These are phyloP conservation scores for Peronosclerospora sorghi DNA, from an alignment of 352 stramenopile species.

Conservation along the genomic window DNA sequence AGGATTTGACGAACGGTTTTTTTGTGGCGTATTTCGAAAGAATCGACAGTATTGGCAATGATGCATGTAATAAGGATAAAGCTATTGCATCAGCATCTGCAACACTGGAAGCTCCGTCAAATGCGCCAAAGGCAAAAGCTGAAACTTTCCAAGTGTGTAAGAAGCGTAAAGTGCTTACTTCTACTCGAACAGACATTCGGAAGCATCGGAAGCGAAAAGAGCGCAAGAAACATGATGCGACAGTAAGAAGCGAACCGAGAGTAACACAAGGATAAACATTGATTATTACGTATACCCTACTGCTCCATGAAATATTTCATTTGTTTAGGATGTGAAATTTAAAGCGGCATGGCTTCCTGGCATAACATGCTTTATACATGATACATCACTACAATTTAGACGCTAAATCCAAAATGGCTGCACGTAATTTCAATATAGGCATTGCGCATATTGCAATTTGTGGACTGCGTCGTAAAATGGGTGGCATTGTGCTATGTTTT, in stretches of 20 bases:
- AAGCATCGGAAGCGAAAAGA: slow-evolving; percentile 70
- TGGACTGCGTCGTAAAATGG: not conserved
- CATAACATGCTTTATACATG: too few relatives aligned
- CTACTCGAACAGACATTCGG: slow-evolving; percentile 54
- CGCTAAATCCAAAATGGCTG: too few relatives aligned
- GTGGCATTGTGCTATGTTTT: too few relatives aligned
- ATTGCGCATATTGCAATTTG: too few relatives aligned
- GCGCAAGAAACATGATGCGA: slow-evolving; percentile 29
- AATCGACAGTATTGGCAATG: slow-evolving; percentile 1
- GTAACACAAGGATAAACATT: too few relatives aligned
- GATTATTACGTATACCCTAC: too few relatives aligned
- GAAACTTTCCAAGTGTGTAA: slow-evolving; percentile 5
- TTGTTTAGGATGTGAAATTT: too few relatives aligned
- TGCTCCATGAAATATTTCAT: too few relatives aligned
- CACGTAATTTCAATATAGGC: too few relatives aligned
- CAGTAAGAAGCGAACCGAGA: too few relatives aligned
- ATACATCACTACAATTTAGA: too few relatives aligned
- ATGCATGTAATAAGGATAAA: not conserved
- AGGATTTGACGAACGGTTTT: slow-evolving; percentile 94
- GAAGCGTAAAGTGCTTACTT: slow-evolving; percentile 58
- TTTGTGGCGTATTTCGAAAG: slow-evolving; percentile 95
- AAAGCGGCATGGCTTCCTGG: too few relatives aligned
- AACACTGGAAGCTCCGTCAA: not conserved
- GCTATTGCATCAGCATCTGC: not conserved
- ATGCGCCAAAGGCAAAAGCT: not conserved